These are phyloP conservation scores for Endocalyx cinctus DNA, from an alignment of 2,329 filamentous ascomycete genomes.

Conservation along the genomic window DNA sequence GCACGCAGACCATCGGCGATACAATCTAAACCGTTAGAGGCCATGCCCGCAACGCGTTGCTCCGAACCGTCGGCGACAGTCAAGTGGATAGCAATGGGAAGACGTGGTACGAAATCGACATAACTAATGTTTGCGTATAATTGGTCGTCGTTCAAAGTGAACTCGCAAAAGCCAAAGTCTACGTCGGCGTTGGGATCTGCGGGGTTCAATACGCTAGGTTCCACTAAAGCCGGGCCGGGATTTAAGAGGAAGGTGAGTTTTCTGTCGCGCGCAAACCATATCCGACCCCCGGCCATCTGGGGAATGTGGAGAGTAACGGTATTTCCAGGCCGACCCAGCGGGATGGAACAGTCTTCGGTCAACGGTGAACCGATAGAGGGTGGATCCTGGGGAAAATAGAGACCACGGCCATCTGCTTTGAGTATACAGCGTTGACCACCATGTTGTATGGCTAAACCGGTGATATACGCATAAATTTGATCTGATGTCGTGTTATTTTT, in stretches of 20 bases:
- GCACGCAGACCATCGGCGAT: conserved; percentile 49
- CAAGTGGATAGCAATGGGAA: conserved; percentile 51
- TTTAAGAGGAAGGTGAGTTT: conserved; percentile 60
- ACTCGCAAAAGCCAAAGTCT: conserved; percentile 56
- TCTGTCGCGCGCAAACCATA: conserved; percentile 56
- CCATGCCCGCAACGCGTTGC: conserved; percentile 55
- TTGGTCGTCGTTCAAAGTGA: conserved; percentile 53
- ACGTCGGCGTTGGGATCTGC: conserved; percentile 49
- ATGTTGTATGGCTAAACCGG: conserved; percentile 52
- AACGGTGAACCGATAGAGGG: conserved; percentile 42
- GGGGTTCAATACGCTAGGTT: conserved; percentile 62
- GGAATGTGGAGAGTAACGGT: conserved; percentile 54
- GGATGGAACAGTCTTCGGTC: conserved; percentile 54
- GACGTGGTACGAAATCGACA: conserved; percentile 58
- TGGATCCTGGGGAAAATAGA: conserved; percentile 55
- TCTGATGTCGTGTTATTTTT: conserved; percentile 50
- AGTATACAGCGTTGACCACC: conserved; percentile 32
- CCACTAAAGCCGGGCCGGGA: conserved; percentile 60
- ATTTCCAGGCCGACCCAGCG: conserved; percentile 50
- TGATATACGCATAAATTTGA: conserved; percentile 61
- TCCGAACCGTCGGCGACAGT: conserved; percentile 35
- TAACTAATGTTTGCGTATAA: conserved; percentile 62
- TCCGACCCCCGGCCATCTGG: conserved; percentile 58
- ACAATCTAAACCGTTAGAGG: conserved; percentile 48
- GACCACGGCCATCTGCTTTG: conserved; percentile 41